Evolutionary conservation across 2,329 filamentous ascomycete species (phyloP).

Genomic region (Scolecobasidium constrictum): DNA sequence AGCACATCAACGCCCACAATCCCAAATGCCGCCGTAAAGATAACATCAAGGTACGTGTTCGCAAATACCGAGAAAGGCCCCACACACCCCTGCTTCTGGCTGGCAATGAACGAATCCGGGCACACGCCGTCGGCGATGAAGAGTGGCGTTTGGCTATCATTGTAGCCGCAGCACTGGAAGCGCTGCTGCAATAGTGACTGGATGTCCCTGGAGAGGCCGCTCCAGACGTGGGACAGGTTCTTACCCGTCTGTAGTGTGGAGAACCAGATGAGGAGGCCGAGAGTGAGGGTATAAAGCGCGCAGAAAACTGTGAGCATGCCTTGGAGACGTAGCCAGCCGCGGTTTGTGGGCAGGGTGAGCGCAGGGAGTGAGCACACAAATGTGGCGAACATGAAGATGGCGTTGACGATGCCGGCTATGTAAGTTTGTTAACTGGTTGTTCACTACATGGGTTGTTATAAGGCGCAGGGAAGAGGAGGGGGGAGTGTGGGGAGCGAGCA

Average conservation of each 20-base stretch:
- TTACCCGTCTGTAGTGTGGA: conserved; percentile 58
- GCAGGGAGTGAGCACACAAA: conserved; percentile 61
- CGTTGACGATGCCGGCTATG: conserved; percentile 59
- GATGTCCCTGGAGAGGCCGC: conserved; percentile 40
- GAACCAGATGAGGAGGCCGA: conserved; percentile 53
- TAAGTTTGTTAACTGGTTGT: conserved; percentile 3
- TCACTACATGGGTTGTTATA: neutral
- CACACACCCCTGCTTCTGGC: conserved; percentile 59
- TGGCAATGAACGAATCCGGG: conserved; percentile 58
- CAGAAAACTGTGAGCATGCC: conserved; percentile 58
- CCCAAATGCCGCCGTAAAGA: conserved; percentile 72
- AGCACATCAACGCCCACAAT: conserved; percentile 64
- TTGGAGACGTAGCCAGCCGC: conserved; percentile 60
- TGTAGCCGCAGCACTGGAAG: conserved; percentile 74
- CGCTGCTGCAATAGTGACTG: conserved; percentile 63
- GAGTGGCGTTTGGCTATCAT: conserved; percentile 58
- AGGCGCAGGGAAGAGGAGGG: no score
- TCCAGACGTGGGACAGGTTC: conserved; percentile 52
- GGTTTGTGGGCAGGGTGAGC: conserved; percentile 52
- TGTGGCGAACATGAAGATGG: conserved; percentile 58
- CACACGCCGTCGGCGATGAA: conserved; percentile 62
- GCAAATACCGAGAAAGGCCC: conserved; percentile 56
- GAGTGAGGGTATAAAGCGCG: conserved; percentile 51
- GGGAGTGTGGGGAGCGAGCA: no score
- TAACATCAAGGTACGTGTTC: conserved; percentile 60